Percentiles rank a stretch among this genome's conserved stretches.
These are phyloP conservation scores for Aspergillus viridinutans DNA, from an alignment of 2,329 filamentous ascomycete genomes.

Conservation along the genomic window DNA sequence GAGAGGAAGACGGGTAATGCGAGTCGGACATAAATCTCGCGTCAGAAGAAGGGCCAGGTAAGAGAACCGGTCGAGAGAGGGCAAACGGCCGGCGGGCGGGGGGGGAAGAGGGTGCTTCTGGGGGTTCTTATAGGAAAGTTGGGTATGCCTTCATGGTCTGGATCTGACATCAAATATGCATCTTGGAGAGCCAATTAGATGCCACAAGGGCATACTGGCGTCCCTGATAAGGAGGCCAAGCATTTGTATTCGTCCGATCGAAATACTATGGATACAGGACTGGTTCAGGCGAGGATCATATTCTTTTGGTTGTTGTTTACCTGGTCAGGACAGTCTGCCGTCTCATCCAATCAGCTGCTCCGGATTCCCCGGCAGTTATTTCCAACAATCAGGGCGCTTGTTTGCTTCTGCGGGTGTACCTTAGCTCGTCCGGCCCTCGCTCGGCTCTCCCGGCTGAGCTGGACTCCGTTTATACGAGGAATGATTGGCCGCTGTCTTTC, in stretches of 20 bases:
- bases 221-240: no score
- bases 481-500: background rate
- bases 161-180: background rate
- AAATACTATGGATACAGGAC: no score
- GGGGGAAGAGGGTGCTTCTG: background rate
- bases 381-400: background rate
- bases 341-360: background rate
- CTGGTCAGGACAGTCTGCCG: no score
- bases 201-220: no score
- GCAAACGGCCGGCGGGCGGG: background rate
- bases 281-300: no score
- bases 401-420: background rate
- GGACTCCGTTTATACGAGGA: background rate
- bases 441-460: background rate
- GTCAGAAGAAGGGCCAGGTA: background rate
- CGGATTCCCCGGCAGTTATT: background rate
- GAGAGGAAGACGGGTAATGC: slow-evolving; percentile 6
- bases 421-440: no score
- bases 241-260: no score
- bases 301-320: no score
- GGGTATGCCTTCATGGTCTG: background rate
- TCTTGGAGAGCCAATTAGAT: background rate
- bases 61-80: background rate
- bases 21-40: slow-evolving; percentile 14
- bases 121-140: background rate